phyloP scores from a whole-genome alignment of 2,329 filamentous ascomycete species.

The Penicillium sp. region DNA sequence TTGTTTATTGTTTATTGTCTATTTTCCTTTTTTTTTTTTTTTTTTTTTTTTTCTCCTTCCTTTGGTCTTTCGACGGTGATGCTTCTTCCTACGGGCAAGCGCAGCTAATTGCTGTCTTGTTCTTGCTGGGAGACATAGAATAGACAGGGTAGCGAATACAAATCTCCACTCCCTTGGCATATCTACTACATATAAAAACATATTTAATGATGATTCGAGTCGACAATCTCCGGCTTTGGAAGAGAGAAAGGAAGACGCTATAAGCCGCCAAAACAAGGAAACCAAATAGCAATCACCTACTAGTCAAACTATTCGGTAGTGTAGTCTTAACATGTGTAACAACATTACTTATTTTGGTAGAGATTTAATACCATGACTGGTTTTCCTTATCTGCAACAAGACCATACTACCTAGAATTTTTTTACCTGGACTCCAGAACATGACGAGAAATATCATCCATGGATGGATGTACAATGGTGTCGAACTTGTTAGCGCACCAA shows the following conservation, averaged over 20 bases:
- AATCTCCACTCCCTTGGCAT: constrained; percentile 20
- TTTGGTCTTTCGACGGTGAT: not conserved
- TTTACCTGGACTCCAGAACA: not conserved
- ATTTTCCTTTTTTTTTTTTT: not conserved
- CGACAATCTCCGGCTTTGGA: not conserved
- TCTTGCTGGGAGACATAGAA: not conserved
- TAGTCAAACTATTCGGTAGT: not conserved
- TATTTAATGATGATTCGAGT: not conserved
- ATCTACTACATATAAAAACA: not conserved
- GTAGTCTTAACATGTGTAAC: not conserved
- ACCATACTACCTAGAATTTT: not conserved
- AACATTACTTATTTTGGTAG: not conserved
- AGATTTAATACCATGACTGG: not conserved
- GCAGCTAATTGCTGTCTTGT: not conserved
- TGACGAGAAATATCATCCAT: not conserved
- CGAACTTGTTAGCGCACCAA: not conserved
- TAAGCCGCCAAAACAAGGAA: not conserved
- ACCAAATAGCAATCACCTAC: not conserved
- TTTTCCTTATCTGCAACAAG: not conserved
- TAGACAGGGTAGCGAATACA: constrained; percentile 9
- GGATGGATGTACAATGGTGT: not conserved
- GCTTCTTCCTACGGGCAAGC: constrained; percentile 1
- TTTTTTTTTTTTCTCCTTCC: not conserved
- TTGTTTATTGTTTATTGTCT: not conserved
- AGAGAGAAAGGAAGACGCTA: not conserved